Conservation (phyloP, 2,329 filamentous ascomycete genomes). For the Xylaria sp. region DNA sequence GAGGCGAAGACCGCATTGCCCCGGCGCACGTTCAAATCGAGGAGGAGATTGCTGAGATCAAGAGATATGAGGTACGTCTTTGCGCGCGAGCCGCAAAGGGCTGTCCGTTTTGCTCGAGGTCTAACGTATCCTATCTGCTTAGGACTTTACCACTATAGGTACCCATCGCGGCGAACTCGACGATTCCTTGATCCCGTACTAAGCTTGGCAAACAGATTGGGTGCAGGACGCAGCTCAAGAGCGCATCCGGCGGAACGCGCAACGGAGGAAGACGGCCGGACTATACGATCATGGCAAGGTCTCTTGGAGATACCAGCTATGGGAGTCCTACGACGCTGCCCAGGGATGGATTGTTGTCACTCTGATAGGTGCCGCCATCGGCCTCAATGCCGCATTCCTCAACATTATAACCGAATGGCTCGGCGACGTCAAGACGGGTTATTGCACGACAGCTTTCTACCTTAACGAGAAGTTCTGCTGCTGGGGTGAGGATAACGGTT, state of each 20-base stretch:
- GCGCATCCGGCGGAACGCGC: slow-evolving; percentile 81
- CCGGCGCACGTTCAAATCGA: slow-evolving; percentile 78
- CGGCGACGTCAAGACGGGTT: slow-evolving; percentile 93
- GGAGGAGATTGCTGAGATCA: slow-evolving; percentile 97
- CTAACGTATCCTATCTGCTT: slow-evolving; percentile 26
- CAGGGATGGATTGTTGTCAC: slow-evolving; percentile 99
- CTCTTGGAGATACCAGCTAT: slow-evolving; percentile 83
- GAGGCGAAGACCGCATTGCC: slow-evolving; percentile 64
- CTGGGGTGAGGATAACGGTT: slow-evolving; percentile 93
- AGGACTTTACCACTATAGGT: slow-evolving; percentile 96
- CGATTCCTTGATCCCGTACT: slow-evolving; percentile 44
- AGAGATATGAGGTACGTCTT: slow-evolving; percentile 82
- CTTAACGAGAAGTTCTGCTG: slow-evolving; percentile 98
- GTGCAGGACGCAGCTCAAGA: slow-evolving; percentile 96
- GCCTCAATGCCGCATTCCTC: slow-evolving; percentile 89
- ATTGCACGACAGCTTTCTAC: slow-evolving; percentile 96
- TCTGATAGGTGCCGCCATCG: slow-evolving; percentile 91
- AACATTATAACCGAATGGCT: slow-evolving; percentile 99
- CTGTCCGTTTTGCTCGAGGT: background rate
- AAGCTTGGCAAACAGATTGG: slow-evolving; percentile 75
- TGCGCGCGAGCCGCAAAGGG: slow-evolving; percentile 1
- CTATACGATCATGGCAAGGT: slow-evolving; percentile 75
- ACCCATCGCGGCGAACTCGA: slow-evolving; percentile 47
- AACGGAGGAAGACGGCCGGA: slow-evolving; percentile 76
- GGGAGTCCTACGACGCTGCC: slow-evolving; percentile 92